A percentile compares a stretch with the other conserved stretches of the same genome.
Evolutionary conservation across 163 green algal species (phyloP).

Genomic region (Chlorella variabilis): DNA sequence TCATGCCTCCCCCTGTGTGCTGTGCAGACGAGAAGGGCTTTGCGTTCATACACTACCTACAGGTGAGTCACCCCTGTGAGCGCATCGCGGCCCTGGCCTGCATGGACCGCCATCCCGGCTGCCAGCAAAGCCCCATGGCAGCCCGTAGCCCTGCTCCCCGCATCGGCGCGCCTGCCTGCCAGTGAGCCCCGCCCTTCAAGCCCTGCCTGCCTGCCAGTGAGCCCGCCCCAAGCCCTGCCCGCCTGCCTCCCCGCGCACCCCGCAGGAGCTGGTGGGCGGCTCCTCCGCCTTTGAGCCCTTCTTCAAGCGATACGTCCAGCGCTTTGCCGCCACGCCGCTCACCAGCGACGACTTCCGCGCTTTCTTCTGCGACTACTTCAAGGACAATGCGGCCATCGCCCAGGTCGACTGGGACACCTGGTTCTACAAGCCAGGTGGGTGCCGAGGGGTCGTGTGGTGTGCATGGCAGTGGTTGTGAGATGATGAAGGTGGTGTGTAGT

Average conservation of each 20-base stretch:
- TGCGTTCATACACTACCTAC: slow-evolving; percentile 34
- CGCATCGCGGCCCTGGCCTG: too few species aligned
- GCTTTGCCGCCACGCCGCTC: slow-evolving; percentile 65
- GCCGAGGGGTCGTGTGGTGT: neutral
- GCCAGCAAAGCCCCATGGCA: neutral
- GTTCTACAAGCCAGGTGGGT: slow-evolving; percentile 69
- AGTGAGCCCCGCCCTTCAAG: too few species aligned
- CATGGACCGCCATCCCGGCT: too few species aligned
- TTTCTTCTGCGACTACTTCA: slow-evolving; percentile 81
- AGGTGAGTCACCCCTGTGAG: too few species aligned
- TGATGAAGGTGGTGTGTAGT: too few species aligned
- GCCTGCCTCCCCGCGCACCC: slow-evolving; percentile 13
- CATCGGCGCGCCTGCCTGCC: too few species aligned
- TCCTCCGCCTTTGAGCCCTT: slow-evolving; percentile 76
- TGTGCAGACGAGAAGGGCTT: slow-evolving; percentile 29
- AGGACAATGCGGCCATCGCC: slow-evolving; percentile 42
- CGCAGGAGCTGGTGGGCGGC: slow-evolving; percentile 74
- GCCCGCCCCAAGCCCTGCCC: too few species aligned
- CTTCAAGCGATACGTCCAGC: slow-evolving; percentile 71
- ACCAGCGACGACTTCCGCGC: slow-evolving; percentile 75
- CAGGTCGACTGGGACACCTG: slow-evolving; percentile 88
- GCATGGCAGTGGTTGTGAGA: too few species aligned
- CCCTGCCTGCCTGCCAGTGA: too few species aligned
- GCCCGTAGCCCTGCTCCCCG: too few species aligned
- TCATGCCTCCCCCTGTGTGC: neutral